phyloP scores from a whole-genome alignment of 192 early-diverging fungal genomes.

The Podila epigama region DNA sequence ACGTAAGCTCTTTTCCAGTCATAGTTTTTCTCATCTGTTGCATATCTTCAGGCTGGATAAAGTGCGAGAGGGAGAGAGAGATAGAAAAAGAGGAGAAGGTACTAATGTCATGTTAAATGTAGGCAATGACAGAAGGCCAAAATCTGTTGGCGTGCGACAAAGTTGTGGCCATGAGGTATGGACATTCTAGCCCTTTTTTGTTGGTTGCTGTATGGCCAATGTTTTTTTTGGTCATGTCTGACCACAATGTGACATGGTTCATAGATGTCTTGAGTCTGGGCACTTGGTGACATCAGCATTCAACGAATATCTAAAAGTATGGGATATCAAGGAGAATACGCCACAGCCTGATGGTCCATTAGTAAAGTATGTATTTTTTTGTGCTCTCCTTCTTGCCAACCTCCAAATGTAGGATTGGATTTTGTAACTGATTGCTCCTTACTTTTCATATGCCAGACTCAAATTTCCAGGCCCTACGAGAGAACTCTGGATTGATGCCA shows the following conservation, averaged over 20 bases:
- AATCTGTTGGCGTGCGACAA: conserved; percentile 7
- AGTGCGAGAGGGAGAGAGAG: not conserved
- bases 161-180: conserved; percentile 34
- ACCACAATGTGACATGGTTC: not conserved
- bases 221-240: not conserved
- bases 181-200: conserved; percentile 4
- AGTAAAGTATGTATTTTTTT: conserved; percentile 9
- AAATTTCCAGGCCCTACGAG: not conserved
- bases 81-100: not conserved
- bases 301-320: conserved; percentile 3
- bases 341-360: conserved; percentile 4
- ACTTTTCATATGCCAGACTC: not conserved
- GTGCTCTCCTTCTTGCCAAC: not conserved
- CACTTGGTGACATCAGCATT: conserved; percentile 11
- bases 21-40: not conserved
- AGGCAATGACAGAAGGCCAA: conserved; percentile 17
- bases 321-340: conserved; percentile 24
- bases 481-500: conserved; percentile 17
- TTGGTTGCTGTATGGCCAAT: not conserved
- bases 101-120: not conserved
- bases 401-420: not conserved
- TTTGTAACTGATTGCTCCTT: not conserved
- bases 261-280: conserved; percentile 31
- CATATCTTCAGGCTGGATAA: not conserved
- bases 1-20: not conserved